Base-by-base conservation (phyloP, 2,329 filamentous ascomycete genomes). In the Waltergamsia citrina region DNA sequence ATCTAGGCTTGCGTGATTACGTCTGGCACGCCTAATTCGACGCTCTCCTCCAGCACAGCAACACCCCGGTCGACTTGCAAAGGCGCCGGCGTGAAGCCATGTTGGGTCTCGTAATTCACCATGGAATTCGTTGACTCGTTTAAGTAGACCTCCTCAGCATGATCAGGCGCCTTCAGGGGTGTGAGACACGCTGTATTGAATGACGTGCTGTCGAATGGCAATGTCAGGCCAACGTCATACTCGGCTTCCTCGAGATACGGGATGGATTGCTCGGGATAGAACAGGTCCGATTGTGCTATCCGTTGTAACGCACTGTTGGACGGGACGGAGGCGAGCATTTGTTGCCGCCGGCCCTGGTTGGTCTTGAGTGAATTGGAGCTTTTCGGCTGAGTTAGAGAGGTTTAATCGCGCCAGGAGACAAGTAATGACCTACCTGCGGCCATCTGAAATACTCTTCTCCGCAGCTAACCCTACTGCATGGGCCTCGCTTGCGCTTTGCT, bases 21-120 rank as follows among this genome's bases (percentile, higher is more conserved):
- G 44, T 71, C 66, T 4, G 65, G 53, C 20, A 61, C 47, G 14
- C 65, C 62, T 21, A 60, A 52, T 40, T 64, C 63, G 12, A 73
- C 62, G 28, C 64, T 68, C 47, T 76, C 72, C 45, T 78, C 72
- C 4, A 67, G 65, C 18, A 78, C 48, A 2, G 71, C 71, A 5
- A 78, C 57, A 3, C 72, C 73, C 12, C 65, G 60, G 4, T 60
- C 55, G 2, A 74, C 65, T 20, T 66, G 60, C 3, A 72, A 47
- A 26, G 60, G 57, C 17, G 38, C 41, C 6, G 49, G 36, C 17
- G 18, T 8, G 40, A 33, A 38, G 18, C 14, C 23, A 15, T 32
- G 14, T 19, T 14, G 15, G 5, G 25, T n/a, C 14, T 18, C 22
- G 17, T 12, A 17, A 8, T 29, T 16, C 17, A 15, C 14, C 7